Percentiles rank a stretch among this genome's conserved stretches.
phyloP scores from a whole-genome alignment of 192 early-diverging fungal genomes.

The Coemansia sp. region DNA sequence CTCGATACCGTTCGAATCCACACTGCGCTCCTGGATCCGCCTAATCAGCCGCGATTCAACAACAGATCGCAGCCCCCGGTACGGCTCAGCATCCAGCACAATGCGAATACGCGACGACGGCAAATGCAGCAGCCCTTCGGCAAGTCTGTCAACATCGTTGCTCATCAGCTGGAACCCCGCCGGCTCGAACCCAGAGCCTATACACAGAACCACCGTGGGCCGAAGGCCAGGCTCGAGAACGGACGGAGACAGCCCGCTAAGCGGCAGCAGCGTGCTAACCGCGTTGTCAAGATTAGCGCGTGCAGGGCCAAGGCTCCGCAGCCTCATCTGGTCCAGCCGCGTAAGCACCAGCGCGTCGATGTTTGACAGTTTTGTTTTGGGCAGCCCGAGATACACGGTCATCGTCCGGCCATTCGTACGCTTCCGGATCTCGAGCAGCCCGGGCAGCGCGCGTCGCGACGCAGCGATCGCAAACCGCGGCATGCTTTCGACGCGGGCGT shows the following conservation, averaged over 20 bases:
- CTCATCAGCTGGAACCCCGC: constrained; percentile 30
- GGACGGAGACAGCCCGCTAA: constrained; percentile 20
- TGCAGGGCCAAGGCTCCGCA: constrained; percentile 34
- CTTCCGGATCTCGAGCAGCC: constrained; percentile 27
- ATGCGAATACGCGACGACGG: constrained; percentile 11
- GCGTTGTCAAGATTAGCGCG: constrained; percentile 47
- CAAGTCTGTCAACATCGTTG: constrained; percentile 22
- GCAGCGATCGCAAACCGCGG: constrained; percentile 39
- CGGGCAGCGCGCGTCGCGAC: constrained; percentile 21
- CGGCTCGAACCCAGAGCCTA: constrained; percentile 39
- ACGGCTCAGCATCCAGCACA: constrained; percentile 19
- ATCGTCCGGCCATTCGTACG: constrained; percentile 11
- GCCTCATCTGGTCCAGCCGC: constrained; percentile 38
- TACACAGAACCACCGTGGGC: constrained; percentile 30
- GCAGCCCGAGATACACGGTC: constrained; percentile 30
- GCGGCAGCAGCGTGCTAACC: constrained; percentile 28
- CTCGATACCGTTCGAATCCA: not conserved
- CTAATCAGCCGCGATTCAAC: constrained; percentile 24
- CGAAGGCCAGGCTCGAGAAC: not conserved
- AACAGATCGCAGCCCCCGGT: constrained; percentile 14
- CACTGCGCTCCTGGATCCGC: constrained; percentile 2
- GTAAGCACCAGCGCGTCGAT: constrained; percentile 43
- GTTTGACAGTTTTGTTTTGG: constrained; percentile 18
- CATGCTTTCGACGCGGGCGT: constrained; percentile 7
- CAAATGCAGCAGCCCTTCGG: constrained; percentile 20